A percentile compares a stretch with the other conserved stretches of the same genome.
Evolutionary conservation across 805 yeast genomes (phyloP).

Genomic region (Cyberlindnera mrakii): DNA sequence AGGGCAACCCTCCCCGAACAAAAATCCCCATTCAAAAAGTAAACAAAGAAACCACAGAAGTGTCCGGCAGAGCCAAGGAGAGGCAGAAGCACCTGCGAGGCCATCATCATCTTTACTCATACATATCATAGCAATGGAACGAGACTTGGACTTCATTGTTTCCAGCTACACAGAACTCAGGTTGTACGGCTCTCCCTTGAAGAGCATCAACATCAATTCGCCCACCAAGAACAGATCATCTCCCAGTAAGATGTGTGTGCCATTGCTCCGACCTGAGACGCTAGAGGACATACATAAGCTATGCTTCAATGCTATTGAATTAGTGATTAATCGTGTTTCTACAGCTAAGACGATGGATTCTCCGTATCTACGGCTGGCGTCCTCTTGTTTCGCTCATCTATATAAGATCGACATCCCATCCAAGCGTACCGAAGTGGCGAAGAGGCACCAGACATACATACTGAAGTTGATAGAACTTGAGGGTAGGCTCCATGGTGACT

Average conservation of each 20-base stretch:
- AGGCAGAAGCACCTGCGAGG: too few species aligned
- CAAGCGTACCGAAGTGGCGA: constrained; percentile 5
- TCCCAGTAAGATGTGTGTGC: constrained; percentile 6
- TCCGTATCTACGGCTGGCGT: constrained; percentile 15
- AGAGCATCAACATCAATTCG: constrained; percentile 16
- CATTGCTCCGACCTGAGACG: constrained; percentile 3
- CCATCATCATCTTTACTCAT: too few species aligned
- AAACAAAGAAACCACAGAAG: too few species aligned
- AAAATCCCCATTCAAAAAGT: too few species aligned
- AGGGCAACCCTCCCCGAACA: too few species aligned
- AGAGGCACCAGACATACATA: constrained; percentile 18
- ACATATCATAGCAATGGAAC: constrained; percentile 6
- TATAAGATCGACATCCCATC: constrained; percentile 11
- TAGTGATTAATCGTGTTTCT: constrained; percentile 12
- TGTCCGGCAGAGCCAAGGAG: too few species aligned
- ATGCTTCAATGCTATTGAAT: constrained; percentile 19
- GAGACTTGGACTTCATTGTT: constrained; percentile 21
- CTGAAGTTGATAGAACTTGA: constrained; percentile 21
- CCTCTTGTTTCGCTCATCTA: constrained; percentile 19
- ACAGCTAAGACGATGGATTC: constrained; percentile 12
- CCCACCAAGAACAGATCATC: constrained; percentile 15
- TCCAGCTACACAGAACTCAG: constrained; percentile 19
- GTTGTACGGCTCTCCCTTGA: constrained; percentile 18
- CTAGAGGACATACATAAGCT: constrained; percentile 15
- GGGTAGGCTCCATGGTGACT: constrained; percentile 5